These are phyloP conservation scores for Colletotrichum sp. DNA, from an alignment of 2,329 filamentous ascomycete genomes.

Conservation along the genomic window DNA sequence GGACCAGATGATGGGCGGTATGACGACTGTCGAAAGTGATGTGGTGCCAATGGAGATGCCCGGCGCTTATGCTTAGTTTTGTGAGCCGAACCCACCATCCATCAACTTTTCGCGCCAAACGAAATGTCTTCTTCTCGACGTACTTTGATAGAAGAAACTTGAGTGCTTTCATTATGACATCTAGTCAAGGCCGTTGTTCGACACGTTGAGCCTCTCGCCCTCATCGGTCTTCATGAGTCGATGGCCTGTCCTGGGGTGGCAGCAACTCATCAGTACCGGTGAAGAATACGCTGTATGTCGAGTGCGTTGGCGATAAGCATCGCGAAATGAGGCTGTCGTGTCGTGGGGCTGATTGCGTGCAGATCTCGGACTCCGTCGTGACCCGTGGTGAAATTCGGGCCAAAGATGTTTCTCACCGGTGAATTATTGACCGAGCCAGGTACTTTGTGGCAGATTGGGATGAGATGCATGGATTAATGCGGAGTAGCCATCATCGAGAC, in stretches of 20 bases:
- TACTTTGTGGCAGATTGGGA: not conserved
- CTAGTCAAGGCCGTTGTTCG: not conserved
- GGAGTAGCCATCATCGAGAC: not conserved
- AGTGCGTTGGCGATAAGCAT: not conserved
- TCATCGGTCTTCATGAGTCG: not conserved
- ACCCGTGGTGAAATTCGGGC: not conserved
- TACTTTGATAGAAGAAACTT: not conserved
- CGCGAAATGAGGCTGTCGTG: not conserved
- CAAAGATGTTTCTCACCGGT: not conserved
- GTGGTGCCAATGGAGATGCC: not conserved
- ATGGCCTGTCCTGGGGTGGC: not conserved
- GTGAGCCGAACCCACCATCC: not conserved
- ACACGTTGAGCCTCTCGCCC: not conserved
- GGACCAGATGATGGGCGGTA: not conserved
- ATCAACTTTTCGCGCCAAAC: not conserved
- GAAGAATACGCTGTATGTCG: not conserved
- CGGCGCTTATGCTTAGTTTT: not conserved
- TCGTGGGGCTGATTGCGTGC: not conserved
- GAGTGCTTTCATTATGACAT: not conserved
- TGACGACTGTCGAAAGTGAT: not conserved
- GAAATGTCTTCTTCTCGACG: not conserved
- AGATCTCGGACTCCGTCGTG: not conserved
- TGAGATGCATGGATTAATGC: not conserved
- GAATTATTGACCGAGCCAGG: not conserved
- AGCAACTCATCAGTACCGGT: not conserved